Percentiles rank a stretch among this genome's conserved stretches.
Conservation (phyloP, 257 asterid species). For the Lycium ferocissimum region DNA sequence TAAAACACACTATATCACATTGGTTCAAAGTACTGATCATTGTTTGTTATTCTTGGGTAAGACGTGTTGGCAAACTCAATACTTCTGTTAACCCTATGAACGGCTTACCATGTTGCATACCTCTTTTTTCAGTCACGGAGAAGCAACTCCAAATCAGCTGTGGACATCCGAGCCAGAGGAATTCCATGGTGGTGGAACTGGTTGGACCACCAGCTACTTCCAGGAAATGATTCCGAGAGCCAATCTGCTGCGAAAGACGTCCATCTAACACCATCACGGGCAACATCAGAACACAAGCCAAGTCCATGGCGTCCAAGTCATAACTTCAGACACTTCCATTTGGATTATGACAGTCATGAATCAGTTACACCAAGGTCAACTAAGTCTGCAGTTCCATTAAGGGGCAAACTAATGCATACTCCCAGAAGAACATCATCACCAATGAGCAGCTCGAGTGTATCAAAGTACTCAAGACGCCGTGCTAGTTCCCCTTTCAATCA, state of each 20-base stretch:
- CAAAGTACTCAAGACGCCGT: constrained; percentile 55
- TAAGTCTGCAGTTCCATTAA: constrained; percentile 61
- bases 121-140: constrained; percentile 63
- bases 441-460: constrained; percentile 35
- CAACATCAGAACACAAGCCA: constrained; percentile 60
- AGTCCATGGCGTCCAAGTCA: constrained; percentile 54
- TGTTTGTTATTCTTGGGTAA: not conserved
- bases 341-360: constrained; percentile 53
- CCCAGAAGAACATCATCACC: constrained; percentile 63
- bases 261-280: constrained; percentile 61
- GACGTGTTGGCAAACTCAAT: not conserved
- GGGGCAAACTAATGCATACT: constrained; percentile 62
- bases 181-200: constrained; percentile 99
- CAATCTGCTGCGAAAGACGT: constrained; percentile 47
- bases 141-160: constrained; percentile 48
- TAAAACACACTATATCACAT: not conserved
- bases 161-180: constrained; percentile 60
- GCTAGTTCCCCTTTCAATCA: constrained; percentile 51
- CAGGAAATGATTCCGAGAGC: constrained; percentile 50
- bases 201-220: constrained; percentile 76
- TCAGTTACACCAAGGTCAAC: constrained; percentile 76
- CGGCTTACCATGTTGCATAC: constrained; percentile 1
- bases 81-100: not conserved
- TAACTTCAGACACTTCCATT: constrained; percentile 45
- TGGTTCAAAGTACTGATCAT: not conserved